phyloP scores from a whole-genome alignment of 768 basidiomycete genomes.

The Leccinellum albellum region DNA sequence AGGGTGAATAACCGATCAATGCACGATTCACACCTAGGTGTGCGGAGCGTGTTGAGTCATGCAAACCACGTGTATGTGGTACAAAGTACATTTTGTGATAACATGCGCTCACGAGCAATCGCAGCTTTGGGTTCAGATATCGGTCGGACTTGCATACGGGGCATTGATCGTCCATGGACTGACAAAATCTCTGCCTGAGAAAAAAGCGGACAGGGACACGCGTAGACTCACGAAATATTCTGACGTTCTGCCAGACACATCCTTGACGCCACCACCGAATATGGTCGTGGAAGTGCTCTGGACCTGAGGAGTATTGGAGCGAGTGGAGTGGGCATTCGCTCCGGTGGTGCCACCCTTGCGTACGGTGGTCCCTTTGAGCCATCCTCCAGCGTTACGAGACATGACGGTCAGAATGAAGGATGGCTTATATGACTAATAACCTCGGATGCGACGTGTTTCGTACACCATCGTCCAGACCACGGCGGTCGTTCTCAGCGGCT shows the following conservation, averaged over 20 bases:
- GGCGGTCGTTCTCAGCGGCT: slow-evolving; percentile 2
- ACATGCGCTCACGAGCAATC: slow-evolving; percentile 91
- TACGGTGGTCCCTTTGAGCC: slow-evolving; percentile 74
- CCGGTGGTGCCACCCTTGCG: slow-evolving; percentile 56
- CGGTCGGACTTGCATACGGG: slow-evolving; percentile 97
- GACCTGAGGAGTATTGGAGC: slow-evolving; percentile 63
- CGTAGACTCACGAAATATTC: slow-evolving; percentile 68
- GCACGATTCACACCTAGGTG: slow-evolving; percentile 92
- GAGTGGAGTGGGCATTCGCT: slow-evolving; percentile 43
- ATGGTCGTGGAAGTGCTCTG: slow-evolving; percentile 71
- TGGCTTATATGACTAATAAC: slow-evolving; percentile 13
- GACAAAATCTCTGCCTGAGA: slow-evolving; percentile 7
- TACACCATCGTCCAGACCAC: not conserved
- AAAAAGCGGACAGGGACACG: not conserved
- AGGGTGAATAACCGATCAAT: slow-evolving; percentile 95
- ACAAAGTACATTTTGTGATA: slow-evolving; percentile 91
- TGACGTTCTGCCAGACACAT: slow-evolving; percentile 74
- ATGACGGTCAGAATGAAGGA: slow-evolving; percentile 16
- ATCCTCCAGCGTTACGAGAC: slow-evolving; percentile 36
- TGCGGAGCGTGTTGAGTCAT: slow-evolving; percentile 6
- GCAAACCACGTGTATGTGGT: not conserved
- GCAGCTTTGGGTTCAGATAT: slow-evolving; percentile 90
- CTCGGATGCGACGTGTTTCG: not conserved
- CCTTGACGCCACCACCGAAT: slow-evolving; percentile 83
- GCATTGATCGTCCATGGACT: slow-evolving; percentile 93